Base-by-base conservation (phyloP, 2,329 filamentous ascomycete species). In the Penicillium sp. region DNA sequence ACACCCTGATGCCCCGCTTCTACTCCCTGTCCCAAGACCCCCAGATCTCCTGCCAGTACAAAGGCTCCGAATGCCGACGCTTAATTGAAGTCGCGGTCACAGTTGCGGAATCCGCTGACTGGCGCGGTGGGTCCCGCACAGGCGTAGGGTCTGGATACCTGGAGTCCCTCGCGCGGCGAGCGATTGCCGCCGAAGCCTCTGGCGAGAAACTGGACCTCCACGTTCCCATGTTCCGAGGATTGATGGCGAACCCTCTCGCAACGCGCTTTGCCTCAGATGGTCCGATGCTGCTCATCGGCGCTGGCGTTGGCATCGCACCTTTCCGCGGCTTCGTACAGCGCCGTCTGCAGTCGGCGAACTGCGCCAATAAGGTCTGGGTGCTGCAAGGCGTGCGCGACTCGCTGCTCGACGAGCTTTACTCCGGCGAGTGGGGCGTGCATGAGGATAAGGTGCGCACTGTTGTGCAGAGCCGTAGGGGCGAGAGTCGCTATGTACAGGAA, bases 251-350 rank as follows among this genome's bases (percentile, higher is more conserved):
- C 73, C 94, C 94, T 0, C 83, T 99, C 1, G 94, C 92, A 11
- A 89, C 88, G 70, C 87, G 97, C 70, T 99, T 97, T 70, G 88
- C 91, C 50, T 87, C 89, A 3, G 93, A 99, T 72, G 94, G 94
- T 0, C 94, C 94, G 0, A 99, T 99, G 94, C 86, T 99, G 37
- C 84, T 99, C 46, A 96, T 99, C 66, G 94, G 94, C 32, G 94
- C 94, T 5, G 94, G 94, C 53, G 94, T 99, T 22, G 94, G 94
- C 61, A 93, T 99, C 74, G 94, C 94, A 11, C 94, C 94, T 0
- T 99, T 99, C 86, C 87, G 94, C 47, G 94, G 94, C 56, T 99
- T 99, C 73, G 95, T 99, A 43, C 90, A 97, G 77, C 90, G 95
- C 57, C 85, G 92, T 13, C 82, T 97, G 55, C 93, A 93, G 81